phyloP scores from a whole-genome alignment of 306 rosid genomes.

The Dicorynia guianensis region DNA sequence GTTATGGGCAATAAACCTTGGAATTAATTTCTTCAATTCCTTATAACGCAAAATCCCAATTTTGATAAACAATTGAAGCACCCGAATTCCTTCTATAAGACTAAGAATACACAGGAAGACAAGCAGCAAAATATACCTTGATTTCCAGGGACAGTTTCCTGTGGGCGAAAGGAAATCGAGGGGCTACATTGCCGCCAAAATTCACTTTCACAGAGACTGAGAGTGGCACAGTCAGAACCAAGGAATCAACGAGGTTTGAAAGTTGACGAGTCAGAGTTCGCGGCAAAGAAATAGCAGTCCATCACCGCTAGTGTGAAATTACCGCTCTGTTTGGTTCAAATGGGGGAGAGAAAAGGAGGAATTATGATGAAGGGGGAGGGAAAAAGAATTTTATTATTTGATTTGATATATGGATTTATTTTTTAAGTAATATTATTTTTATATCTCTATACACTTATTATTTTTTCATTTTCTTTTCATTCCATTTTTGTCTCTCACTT shows the following conservation, averaged over 20 bases:
- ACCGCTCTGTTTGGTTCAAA: too few relatives aligned
- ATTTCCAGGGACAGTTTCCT: conserved; percentile 58
- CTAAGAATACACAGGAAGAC: neutral
- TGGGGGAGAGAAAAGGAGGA: too few relatives aligned
- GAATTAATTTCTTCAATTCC: neutral
- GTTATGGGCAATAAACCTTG: conserved; percentile 24
- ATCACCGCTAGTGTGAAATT: neutral
- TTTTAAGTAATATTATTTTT: too few relatives aligned
- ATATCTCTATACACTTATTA: too few relatives aligned
- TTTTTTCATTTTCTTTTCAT: too few relatives aligned
- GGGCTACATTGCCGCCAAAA: conserved; percentile 44
- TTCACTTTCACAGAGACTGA: neutral
- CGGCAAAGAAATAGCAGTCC: neutral
- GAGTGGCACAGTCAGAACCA: neutral
- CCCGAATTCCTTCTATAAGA: neutral
- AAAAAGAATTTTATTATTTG: too few relatives aligned
- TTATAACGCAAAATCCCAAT: neutral
- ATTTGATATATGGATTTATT: too few relatives aligned
- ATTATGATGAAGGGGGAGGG: too few relatives aligned
- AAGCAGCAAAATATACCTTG: conserved; percentile 46
- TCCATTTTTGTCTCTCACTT: too few relatives aligned
- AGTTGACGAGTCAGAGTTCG: neutral
- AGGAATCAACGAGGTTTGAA: neutral
- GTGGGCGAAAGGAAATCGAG: conserved; percentile 64
- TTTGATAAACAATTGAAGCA: neutral